These are phyloP conservation scores for Apostasia shenzhenica DNA, from an alignment of 106 monocot genomes.

Conservation along the genomic window DNA sequence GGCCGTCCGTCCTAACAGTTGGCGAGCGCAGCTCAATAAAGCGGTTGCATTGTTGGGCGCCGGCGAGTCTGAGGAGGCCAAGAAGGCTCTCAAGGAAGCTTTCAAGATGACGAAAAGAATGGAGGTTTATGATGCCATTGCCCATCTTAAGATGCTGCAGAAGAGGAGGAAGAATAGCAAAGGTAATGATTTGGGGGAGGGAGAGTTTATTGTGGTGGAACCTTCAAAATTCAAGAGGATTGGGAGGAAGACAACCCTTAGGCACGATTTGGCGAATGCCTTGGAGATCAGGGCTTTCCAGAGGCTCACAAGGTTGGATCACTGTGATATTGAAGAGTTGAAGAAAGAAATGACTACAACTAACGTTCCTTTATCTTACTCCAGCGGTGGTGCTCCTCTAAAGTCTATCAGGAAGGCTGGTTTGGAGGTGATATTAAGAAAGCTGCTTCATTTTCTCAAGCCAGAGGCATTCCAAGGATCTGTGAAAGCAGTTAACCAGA, in stretches of 20 bases:
- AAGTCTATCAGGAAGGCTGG: constrained; percentile 93
- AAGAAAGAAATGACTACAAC: constrained; percentile 76
- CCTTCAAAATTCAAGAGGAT: constrained; percentile 80
- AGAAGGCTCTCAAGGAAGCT: constrained; percentile 83
- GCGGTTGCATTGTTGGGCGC: constrained; percentile 83
- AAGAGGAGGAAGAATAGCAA: constrained; percentile 54
- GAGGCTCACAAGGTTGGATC: constrained; percentile 59
- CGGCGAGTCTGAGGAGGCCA: constrained; percentile 77
- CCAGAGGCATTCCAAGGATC: constrained; percentile 85
- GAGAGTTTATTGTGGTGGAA: constrained; percentile 55
- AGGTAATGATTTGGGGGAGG: constrained; percentile 22
- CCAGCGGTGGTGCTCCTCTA: constrained; percentile 65
- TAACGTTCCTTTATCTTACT: constrained; percentile 87
- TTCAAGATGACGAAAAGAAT: constrained; percentile 96
- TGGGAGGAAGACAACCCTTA: constrained; percentile 64
- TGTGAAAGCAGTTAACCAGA: constrained; percentile 85
- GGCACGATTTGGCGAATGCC: constrained; percentile 82
- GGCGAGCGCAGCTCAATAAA: constrained; percentile 91
- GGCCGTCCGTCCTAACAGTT: constrained; percentile 59
- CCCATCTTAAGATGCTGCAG: constrained; percentile 78
- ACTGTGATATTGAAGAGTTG: constrained; percentile 61
- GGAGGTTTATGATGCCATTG: constrained; percentile 91
- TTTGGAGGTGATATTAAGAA: constrained; percentile 73
- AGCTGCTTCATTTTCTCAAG: constrained; percentile 70
- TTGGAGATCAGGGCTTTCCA: constrained; percentile 89